Evolutionary conservation across 768 basidiomycete species (phyloP), one percentile per base, ranked within the genome.

Genomic region (Amyloporia xantha): DNA sequence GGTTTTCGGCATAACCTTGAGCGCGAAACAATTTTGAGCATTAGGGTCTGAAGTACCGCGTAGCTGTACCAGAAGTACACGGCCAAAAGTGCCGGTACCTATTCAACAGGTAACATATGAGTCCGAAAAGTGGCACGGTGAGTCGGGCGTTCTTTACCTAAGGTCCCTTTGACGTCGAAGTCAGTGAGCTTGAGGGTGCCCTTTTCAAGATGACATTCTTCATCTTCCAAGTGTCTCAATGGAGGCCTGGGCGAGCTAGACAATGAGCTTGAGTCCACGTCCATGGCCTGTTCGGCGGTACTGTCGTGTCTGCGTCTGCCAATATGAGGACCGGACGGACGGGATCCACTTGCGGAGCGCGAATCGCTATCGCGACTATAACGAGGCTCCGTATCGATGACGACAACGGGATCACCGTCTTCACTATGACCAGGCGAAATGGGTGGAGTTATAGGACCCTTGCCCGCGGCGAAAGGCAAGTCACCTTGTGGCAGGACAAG

Each of bases 31-130:
- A 33, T 69, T 71, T 51, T 79, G 77, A 2, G 78, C 66, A 19
- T 75, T 65, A 4, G 71, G 69, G 3, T 70, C 62, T 19, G 72
- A 64, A 1, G 76, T 71, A 4, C 61, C 69, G 25, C 81, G 74
- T 54, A 90, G 81, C 48, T 90, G 84, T 33, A 96, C 94, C 2
- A 98, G 77, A 33, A 97, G 72, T 13, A 99, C 96, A 49, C 89
- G 81, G 41, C 82, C 96, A 68, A 99, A 99, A 0, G 96, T 99
- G 2, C 96, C 96, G 1, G 95, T 95, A 23, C 96, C 95, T 91
- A 52, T 37, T 51, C 9, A 7, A 21, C n/a, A n/a, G n/a, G n/a
- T n/a, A n/a, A n/a, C n/a, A n/a, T n/a, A n/a, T n/a, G n/a, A n/a
- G n/a, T n/a, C 24, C 1, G n/a, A 11, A n/a, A 12, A 28, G 17